Evolutionary conservation across 208 protist species (phyloP).

Genomic region (Tritrichomonas foetus): DNA sequence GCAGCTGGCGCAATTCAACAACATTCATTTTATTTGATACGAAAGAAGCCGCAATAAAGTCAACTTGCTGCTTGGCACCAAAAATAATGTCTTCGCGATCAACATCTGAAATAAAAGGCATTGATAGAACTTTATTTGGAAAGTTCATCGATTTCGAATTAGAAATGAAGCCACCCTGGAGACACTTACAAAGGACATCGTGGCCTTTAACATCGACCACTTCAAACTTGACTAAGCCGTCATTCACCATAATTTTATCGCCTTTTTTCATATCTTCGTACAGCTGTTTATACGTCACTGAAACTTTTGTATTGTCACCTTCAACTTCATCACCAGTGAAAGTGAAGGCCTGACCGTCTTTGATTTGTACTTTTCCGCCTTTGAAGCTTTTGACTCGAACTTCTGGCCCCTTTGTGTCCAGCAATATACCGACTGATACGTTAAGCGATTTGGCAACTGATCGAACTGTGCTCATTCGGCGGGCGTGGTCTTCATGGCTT

Average conservation of each 20-base stretch:
- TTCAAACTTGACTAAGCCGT: not conserved
- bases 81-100: conserved; percentile 81
- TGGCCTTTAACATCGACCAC: not conserved
- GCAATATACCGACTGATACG: conserved; percentile 43
- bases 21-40: conserved; percentile 83
- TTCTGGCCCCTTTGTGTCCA: conserved; percentile 59
- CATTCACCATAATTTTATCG: not conserved
- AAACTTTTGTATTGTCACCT: not conserved
- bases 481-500: conserved; percentile 50
- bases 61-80: conserved; percentile 86
- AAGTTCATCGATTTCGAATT: conserved; percentile 64
- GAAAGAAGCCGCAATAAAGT: conserved; percentile 96
- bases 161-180: conserved; percentile 89
- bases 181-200: conserved; percentile 73
- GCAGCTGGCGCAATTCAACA: conserved; percentile 72
- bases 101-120: not conserved
- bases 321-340: conserved; percentile 54
- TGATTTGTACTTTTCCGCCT: conserved; percentile 58
- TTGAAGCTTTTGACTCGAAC: conserved; percentile 57
- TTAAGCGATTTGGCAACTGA: not conserved
- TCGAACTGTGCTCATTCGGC: conserved; percentile 44
- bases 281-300: not conserved
- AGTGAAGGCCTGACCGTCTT: conserved; percentile 54
- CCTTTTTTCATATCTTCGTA: not conserved
- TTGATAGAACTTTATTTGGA: not conserved